Base-by-base conservation (phyloP, 805 yeast species). In the Pichia membranifaciens region DNA sequence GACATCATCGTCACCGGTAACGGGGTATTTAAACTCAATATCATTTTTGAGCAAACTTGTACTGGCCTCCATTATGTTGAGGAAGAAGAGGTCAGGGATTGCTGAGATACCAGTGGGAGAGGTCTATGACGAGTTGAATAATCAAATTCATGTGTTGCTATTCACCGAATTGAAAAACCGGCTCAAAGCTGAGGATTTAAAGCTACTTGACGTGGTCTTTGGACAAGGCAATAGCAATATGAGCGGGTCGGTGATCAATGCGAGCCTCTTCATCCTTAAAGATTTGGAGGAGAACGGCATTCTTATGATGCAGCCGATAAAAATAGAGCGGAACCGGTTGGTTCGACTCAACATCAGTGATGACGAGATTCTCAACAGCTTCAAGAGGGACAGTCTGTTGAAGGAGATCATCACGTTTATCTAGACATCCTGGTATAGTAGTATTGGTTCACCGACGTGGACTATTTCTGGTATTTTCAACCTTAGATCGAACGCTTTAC, bases 401-500 rank as follows among this genome's bases (percentile, higher is more conserved):
- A 67, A 63, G 47, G 69, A 62, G 31, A 44, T 64, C 7, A 51
- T 58, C 4, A 47, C 47, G 16, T 41, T 38, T 29, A 38, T 46
- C 2, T 51, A 60, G 31, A 54, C 52, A 37, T 60, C 63, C 43
- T 64, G 68, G 62, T 87, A 90, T 10, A 90, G 73, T 44, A 91
- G 72, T 23, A 91, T 72, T 4, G 99, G 99, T 62, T 91, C 97
- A n/a, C 98, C 99, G 21, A 81, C 75, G 51, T 82, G 82, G 39
- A 75, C 75, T 37, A 89, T 83, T 65, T 91, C 97, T 2, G 93
- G 95, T 17, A 91, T 74, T 43, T 84, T 84, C 56, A 91, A 70
- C 54, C 81, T 81, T 57, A 91, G 70, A 62, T 89, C 96, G 64
- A 91, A 91, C 4, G 95, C 93, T 62, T 89, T 90, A 22, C 96